A percentile compares a stretch with the other conserved stretches of the same genome.
phyloP scores from a whole-genome alignment of 371 early-diverging fungal species.

The Mucor sp. region DNA sequence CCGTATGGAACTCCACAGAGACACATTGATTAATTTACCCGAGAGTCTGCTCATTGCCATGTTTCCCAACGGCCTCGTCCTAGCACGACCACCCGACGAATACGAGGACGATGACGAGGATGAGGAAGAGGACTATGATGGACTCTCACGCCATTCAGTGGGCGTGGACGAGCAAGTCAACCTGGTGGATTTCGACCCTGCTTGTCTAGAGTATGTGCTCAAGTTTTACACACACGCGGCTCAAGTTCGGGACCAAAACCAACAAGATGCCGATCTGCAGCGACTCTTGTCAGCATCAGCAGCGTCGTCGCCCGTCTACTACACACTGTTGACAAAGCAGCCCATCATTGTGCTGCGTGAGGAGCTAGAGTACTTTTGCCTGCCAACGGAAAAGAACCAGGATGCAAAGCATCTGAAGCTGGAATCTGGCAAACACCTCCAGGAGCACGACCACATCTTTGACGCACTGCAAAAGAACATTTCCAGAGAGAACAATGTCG shows the following conservation, averaged over 20 bases:
- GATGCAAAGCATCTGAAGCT: slow-evolving; percentile 57
- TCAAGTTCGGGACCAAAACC: slow-evolving; percentile 22
- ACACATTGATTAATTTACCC: slow-evolving; percentile 72
- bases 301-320: slow-evolving; percentile 43
- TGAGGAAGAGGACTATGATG: slow-evolving; percentile 44
- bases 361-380: slow-evolving; percentile 65
- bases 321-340: slow-evolving; percentile 68
- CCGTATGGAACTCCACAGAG: slow-evolving; percentile 72
- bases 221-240: slow-evolving; percentile 50
- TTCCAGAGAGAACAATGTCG: slow-evolving; percentile 69
- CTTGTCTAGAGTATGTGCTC: slow-evolving; percentile 65
- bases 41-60: slow-evolving; percentile 80
- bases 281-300: slow-evolving; percentile 23
- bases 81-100: slow-evolving; percentile 51
- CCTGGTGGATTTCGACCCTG: slow-evolving; percentile 68
- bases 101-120: slow-evolving; percentile 48
- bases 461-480: slow-evolving; percentile 78
- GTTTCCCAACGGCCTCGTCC: slow-evolving; percentile 80
- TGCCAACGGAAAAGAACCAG: slow-evolving; percentile 38
- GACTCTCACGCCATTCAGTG: slow-evolving; percentile 55
- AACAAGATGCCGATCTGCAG: slow-evolving; percentile 26
- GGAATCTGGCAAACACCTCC: slow-evolving; percentile 63
- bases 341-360: slow-evolving; percentile 70
- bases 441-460: slow-evolving; percentile 72
- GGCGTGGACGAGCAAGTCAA: slow-evolving; percentile 55